These are phyloP conservation scores for Agrocybe praecox DNA, from an alignment of 768 basidiomycete genomes.

Conservation along the genomic window DNA sequence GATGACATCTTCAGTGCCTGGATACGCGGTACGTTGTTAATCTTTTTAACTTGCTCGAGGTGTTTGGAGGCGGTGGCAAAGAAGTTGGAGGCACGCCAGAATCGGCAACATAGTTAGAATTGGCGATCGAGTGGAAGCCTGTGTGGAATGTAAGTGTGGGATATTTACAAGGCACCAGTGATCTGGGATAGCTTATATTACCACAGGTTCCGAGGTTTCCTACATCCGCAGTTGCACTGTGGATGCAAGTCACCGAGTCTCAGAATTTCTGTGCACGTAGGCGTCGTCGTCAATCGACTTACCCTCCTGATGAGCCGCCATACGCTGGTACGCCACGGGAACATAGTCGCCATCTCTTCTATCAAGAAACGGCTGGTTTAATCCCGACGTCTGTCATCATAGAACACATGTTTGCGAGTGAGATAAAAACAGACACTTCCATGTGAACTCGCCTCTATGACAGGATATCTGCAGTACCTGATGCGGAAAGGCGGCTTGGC, in stretches of 20 bases:
- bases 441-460: slow-evolving; percentile 27
- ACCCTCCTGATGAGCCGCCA: slow-evolving; percentile 11
- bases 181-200: slow-evolving; percentile 18
- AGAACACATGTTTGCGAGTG: slow-evolving; percentile 21
- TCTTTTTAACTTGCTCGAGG: background rate
- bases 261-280: slow-evolving; percentile 1
- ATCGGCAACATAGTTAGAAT: slow-evolving; percentile 9
- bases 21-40: background rate
- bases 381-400: slow-evolving; percentile 22
- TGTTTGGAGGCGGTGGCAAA: background rate
- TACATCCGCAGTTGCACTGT: slow-evolving; percentile 14
- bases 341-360: slow-evolving; percentile 12
- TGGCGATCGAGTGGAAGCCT: slow-evolving; percentile 22
- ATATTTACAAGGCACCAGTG: slow-evolving; percentile 20
- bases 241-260: slow-evolving; percentile 1
- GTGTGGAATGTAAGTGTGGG: slow-evolving; percentile 18
- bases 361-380: slow-evolving; percentile 20
- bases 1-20: no score
- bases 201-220: slow-evolving; percentile 15
- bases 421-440: slow-evolving; percentile 23
- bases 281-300: background rate
- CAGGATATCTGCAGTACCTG: slow-evolving; percentile 28
- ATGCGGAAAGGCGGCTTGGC: slow-evolving; percentile 40
- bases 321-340: slow-evolving; percentile 17
- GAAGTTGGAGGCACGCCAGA: slow-evolving; percentile 16